Evolutionary conservation across 2,329 filamentous ascomycete genomes (phyloP).

Genomic region (Neofusicoccum laricinum): DNA sequence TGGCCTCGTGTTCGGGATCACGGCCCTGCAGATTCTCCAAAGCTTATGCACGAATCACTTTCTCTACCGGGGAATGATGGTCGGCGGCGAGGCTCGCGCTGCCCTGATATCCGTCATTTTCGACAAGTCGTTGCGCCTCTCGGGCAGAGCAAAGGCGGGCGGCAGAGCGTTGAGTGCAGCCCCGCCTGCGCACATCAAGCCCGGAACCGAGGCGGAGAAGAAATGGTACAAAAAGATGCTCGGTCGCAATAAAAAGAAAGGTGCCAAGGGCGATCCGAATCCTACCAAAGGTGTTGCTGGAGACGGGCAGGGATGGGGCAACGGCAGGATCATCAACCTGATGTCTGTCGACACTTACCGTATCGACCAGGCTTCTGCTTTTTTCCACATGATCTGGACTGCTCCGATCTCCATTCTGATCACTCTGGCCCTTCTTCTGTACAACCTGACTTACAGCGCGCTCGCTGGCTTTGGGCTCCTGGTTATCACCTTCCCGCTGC

Average conservation of each 20-base stretch:
- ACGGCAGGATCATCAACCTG: slow-evolving; percentile 85
- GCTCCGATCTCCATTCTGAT: slow-evolving; percentile 75
- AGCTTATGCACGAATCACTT: slow-evolving; percentile 85
- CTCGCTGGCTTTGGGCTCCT: slow-evolving; percentile 84
- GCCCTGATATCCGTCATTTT: slow-evolving; percentile 85
- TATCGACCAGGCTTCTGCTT: slow-evolving; percentile 79
- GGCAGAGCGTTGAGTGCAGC: slow-evolving; percentile 51
- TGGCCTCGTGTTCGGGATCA: slow-evolving; percentile 80
- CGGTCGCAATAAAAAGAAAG: slow-evolving; percentile 36
- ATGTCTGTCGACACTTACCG: slow-evolving; percentile 97
- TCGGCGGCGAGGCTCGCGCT: slow-evolving; percentile 78
- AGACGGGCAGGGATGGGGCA: slow-evolving; percentile 83
- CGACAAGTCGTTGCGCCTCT: slow-evolving; percentile 87
- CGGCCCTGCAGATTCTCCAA: slow-evolving; percentile 78
- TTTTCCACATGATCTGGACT: slow-evolving; percentile 92
- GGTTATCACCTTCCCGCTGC: slow-evolving; percentile 70
- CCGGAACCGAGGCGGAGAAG: slow-evolving; percentile 50
- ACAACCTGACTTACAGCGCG: slow-evolving; percentile 89
- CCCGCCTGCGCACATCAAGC: slow-evolving; percentile 43
- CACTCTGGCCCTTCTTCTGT: slow-evolving; percentile 73
- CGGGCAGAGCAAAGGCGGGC: slow-evolving; percentile 81
- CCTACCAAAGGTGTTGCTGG: slow-evolving; percentile 53
- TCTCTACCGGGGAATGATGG: slow-evolving; percentile 87
- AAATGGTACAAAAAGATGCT: slow-evolving; percentile 48
- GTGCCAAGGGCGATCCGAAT: slow-evolving; percentile 39